These are phyloP conservation scores for Mycosarcoma mackinlayi DNA, from an alignment of 1,284 basidiomycete genomes.

Conservation along the genomic window DNA sequence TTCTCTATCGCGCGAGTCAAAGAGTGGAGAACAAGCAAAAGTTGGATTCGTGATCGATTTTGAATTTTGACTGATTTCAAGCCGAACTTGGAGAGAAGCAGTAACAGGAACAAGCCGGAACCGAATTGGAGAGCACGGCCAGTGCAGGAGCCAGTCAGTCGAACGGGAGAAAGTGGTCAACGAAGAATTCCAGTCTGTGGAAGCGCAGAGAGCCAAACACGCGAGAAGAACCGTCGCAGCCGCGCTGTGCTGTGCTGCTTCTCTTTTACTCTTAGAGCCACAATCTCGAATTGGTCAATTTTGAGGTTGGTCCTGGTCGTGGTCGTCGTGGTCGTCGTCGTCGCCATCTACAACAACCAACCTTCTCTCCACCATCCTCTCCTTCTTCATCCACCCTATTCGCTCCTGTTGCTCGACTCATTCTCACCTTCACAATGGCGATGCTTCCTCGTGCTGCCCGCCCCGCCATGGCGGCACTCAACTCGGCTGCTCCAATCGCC, in stretches of 20 bases:
- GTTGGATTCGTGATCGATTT: slow-evolving; percentile 40
- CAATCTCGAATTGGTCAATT: neutral
- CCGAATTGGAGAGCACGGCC: slow-evolving; percentile 10
- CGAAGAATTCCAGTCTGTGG: slow-evolving; percentile 1
- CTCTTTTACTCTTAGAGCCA: neutral
- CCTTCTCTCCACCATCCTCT: slow-evolving; percentile 6
- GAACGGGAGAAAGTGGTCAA: slow-evolving; percentile 12
- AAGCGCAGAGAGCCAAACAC: neutral
- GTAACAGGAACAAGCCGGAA: slow-evolving; percentile 31
- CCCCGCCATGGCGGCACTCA: slow-evolving; percentile 48
- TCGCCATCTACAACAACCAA: slow-evolving; percentile 6
- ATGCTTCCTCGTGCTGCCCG: slow-evolving; percentile 60
- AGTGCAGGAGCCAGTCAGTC: slow-evolving; percentile 9
- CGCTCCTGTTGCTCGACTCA: slow-evolving; percentile 3
- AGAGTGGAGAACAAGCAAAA: no score
- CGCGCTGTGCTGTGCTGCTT: neutral
- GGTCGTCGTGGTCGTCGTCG: slow-evolving; percentile 4
- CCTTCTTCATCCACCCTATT: slow-evolving; percentile 7
- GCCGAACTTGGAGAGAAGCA: neutral
- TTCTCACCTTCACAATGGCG: slow-evolving; percentile 48
- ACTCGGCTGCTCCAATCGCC: slow-evolving; percentile 45
- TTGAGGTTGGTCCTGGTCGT: no score
- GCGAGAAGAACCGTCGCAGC: neutral
- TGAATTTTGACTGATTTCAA: neutral
- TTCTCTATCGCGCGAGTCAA: slow-evolving; percentile 12